phyloP scores from a whole-genome alignment of 2,329 filamentous ascomycete genomes.

The Lasiodiplodia citricola region DNA sequence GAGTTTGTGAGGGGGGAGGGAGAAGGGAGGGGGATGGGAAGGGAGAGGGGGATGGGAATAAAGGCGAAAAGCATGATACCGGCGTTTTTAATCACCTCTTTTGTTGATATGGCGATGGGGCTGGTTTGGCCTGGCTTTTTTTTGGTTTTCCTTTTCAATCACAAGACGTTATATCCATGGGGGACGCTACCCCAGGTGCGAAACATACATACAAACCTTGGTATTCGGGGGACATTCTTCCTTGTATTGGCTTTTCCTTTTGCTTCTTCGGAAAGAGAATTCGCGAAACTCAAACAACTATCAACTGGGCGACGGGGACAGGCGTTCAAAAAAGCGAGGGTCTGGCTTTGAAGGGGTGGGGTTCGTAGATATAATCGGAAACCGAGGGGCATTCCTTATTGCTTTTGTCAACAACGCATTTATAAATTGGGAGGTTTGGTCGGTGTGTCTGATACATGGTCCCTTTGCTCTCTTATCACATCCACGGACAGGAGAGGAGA shows the following conservation, averaged over 20 bases:
- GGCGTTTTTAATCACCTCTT: not conserved
- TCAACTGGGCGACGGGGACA: not conserved
- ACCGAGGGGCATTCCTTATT: not conserved
- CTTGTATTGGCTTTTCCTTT: not conserved
- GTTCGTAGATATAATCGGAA: not conserved
- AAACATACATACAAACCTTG: not conserved
- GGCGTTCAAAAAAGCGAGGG: not conserved
- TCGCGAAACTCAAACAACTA: not conserved
- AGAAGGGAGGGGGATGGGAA: not conserved
- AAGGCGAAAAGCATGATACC: not conserved
- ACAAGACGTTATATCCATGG: not conserved
- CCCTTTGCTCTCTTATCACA: not conserved
- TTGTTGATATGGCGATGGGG: not conserved
- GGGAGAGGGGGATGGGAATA: not conserved
- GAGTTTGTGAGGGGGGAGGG: slow-evolving; percentile 63
- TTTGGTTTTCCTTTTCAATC: not conserved
- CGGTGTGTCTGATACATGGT: not conserved
- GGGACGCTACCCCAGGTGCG: not conserved
- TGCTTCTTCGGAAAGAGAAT: not conserved
- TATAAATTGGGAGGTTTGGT: not conserved
- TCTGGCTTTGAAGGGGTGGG: not conserved
- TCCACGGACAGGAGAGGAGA: not conserved
- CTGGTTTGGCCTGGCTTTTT: no score
- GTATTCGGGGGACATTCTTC: not conserved
- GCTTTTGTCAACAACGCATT: not conserved